Conservation (phyloP, 345 rosid genomes). For the Raphanus sativus region DNA sequence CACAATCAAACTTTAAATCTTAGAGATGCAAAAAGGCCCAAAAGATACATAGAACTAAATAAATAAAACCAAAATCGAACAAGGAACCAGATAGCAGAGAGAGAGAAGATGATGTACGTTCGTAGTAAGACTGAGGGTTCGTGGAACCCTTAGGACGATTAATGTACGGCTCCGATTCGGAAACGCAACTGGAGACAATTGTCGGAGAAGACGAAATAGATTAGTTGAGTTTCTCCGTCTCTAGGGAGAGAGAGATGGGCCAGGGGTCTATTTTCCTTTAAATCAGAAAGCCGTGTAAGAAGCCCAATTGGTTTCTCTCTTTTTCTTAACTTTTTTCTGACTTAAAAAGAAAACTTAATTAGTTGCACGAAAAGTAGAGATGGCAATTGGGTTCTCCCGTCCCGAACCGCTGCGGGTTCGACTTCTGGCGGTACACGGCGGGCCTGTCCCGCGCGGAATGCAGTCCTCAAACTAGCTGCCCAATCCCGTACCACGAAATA, state of each 20-base stretch:
- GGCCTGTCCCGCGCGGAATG: too few relatives aligned
- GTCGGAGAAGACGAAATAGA: slow-evolving; percentile 7
- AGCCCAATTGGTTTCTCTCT: background rate
- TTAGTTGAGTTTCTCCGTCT: background rate
- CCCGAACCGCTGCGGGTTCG: too few relatives aligned
- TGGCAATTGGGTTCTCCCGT: too few relatives aligned
- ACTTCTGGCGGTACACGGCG: too few relatives aligned
- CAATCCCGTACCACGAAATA: too few relatives aligned
- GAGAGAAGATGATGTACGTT: background rate
- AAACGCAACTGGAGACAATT: background rate
- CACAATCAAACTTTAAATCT: background rate
- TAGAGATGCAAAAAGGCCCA: background rate
- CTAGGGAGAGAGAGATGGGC: background rate
- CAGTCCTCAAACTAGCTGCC: too few relatives aligned
- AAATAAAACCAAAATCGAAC: background rate
- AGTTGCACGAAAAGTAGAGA: too few relatives aligned
- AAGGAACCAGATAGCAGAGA: background rate
- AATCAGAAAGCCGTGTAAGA: background rate
- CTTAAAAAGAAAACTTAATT: too few relatives aligned
- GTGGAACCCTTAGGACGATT: background rate
- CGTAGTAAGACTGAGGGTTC: background rate
- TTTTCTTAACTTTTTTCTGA: background rate
- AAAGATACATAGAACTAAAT: background rate
- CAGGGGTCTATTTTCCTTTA: background rate
- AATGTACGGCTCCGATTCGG: background rate